A percentile compares a stretch with the other conserved stretches of the same genome.
These are phyloP conservation scores for Emericellopsis atlantica DNA, from an alignment of 2,329 filamentous ascomycete genomes.

Conservation along the genomic window DNA sequence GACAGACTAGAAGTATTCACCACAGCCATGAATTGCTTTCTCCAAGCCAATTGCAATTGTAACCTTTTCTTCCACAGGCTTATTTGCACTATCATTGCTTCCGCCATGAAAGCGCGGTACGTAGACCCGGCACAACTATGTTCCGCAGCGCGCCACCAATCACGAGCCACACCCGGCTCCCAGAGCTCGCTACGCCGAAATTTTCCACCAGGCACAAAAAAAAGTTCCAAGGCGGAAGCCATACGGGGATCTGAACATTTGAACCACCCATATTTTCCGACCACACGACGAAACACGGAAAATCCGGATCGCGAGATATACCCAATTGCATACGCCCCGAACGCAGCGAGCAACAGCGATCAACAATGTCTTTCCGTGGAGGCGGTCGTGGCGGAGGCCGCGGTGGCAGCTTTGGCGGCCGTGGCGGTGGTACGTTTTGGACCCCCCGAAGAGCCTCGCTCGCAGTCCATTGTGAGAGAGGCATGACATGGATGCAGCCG, in stretches of 20 bases:
- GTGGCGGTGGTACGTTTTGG: slow-evolving; percentile 19
- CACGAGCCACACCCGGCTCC: no score
- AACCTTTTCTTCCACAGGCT: no score
- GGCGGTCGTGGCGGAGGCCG: slow-evolving; percentile 20
- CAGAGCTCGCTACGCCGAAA: not conserved
- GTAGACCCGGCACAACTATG: no score
- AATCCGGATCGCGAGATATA: not conserved
- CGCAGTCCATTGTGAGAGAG: not conserved
- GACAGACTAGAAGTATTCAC: no score
- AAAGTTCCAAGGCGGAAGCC: not conserved
- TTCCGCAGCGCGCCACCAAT: no score
- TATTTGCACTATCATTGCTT: no score
- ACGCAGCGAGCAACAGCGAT: not conserved
- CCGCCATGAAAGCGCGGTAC: no score
- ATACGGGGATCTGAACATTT: not conserved
- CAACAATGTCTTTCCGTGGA: slow-evolving; percentile 25
- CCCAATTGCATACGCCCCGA: not conserved
- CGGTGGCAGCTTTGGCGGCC: slow-evolving; percentile 20
- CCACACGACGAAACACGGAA: not conserved
- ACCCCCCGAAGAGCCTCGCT: not conserved
- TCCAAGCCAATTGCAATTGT: no score
- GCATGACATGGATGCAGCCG: not conserved
- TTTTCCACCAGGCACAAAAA: slow-evolving; percentile 4
- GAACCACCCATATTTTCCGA: not conserved
- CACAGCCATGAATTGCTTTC: no score